Evolutionary conservation across 495 filamentous ascomycete species (phyloP), one percentile per base, ranked within the genome.

Genomic region (Cercophora newfieldiana): DNA sequence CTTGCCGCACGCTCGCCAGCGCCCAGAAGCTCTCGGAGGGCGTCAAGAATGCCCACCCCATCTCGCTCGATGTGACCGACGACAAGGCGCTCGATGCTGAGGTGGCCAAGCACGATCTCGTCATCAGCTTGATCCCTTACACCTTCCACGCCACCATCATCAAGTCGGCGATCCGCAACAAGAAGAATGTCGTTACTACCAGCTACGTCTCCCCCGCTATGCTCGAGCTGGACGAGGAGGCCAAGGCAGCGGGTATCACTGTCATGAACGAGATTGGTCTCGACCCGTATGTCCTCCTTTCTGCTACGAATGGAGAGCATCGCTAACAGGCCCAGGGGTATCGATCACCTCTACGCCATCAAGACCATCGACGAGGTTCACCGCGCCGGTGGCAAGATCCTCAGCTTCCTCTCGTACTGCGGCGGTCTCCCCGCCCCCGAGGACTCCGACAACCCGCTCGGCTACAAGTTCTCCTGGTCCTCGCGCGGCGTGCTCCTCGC

Each of bases 181-280:
- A 97, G 89, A 96, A 90, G 80, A 81, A 98, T 82, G 94, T 98
- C 59, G 95, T 98, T 59, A 97, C 95, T 48, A 98, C 95, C n/a
- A 91, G 87, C 64, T 97, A 98, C 71, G 89, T 96, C 55, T 95
- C 91, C 1, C 93, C 93, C 0, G 92, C 92, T 28, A 97, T 99
- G 94, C 71, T 88, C 77, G 95, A 92, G 81, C 83, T 99, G 29
- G 92, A 97, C 64, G 81, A 85, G 63, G 84, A 88, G 67, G 87
- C 85, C 74, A 97, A 97, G 84, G 89, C 90, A 53, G 96, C 96
- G 8, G 94, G 93, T 56, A 98, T 99, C 71, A 96, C 93, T 0
- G 93, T 99, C 65, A 91, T 99, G 90, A 97, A 99, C 75, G 95
- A 99, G 86, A 96, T 97, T 75, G 94, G 94, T 63, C 77, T 96